Percentiles rank a stretch among this genome's conserved stretches.
Evolutionary conservation across 192 early-diverging fungal genomes (phyloP).

Genomic region (Coemansia erecta): DNA sequence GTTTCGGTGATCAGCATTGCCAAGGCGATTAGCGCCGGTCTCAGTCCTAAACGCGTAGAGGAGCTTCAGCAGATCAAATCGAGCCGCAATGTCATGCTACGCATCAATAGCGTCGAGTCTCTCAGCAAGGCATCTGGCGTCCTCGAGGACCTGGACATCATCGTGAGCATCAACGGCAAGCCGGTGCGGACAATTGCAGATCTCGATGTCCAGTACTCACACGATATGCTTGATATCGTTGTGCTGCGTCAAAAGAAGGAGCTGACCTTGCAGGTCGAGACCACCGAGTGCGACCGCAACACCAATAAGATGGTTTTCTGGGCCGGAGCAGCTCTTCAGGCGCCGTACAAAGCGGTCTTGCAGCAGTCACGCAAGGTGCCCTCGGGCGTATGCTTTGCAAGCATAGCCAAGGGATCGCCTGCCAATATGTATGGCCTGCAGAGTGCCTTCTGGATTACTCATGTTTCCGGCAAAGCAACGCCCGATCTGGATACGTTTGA

Average conservation of each 20-base stretch:
- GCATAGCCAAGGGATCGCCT: conserved; percentile 62
- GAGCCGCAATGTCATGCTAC: conserved; percentile 59
- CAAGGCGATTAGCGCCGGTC: conserved; percentile 59
- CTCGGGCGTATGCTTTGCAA: conserved; percentile 63
- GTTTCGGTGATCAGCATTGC: conserved; percentile 61
- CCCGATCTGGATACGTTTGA: conserved; percentile 64
- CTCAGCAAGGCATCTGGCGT: conserved; percentile 55
- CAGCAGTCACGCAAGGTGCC: conserved; percentile 67
- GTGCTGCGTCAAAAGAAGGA: conserved; percentile 72
- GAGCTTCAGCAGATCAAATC: conserved; percentile 56
- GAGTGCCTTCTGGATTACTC: conserved; percentile 66
- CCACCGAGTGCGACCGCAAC: conserved; percentile 56
- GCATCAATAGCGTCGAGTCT: conserved; percentile 58
- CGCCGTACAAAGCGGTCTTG: conserved; percentile 66
- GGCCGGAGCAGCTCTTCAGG: conserved; percentile 80
- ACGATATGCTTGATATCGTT: conserved; percentile 57
- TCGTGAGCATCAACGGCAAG: conserved; percentile 66
- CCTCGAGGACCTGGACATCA: conserved; percentile 64
- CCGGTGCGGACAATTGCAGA: conserved; percentile 63
- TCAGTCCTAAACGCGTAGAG: conserved; percentile 59
- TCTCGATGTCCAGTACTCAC: conserved; percentile 57
- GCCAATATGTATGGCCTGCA: conserved; percentile 60
- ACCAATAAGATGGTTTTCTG: conserved; percentile 73
- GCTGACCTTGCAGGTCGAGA: conserved; percentile 62
- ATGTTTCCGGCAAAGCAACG: conserved; percentile 61